Base-by-base conservation (phyloP, 2,329 filamentous ascomycete species). In the Talaromyces sp. region DNA sequence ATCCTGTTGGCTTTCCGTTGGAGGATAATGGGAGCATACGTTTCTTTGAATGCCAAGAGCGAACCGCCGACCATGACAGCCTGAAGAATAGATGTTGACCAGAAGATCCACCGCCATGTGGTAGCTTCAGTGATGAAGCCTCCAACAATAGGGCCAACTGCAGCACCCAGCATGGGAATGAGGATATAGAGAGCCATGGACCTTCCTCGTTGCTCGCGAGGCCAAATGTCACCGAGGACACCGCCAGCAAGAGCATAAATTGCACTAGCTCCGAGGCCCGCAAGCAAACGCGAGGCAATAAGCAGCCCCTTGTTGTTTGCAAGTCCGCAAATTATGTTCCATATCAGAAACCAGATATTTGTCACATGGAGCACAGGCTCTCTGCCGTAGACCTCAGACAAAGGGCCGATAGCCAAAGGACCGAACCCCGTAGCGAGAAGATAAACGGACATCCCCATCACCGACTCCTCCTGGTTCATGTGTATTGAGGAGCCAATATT, bases 161-260 rank as follows among this genome's bases (percentile, higher is more conserved):
- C 8, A 49, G 68, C 68, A 43, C 68, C 68, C 17, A 70, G 66
- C 17, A 70, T 54, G 1, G 69, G 70, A n/a, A 86, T 81, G 2
- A 86, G 75, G 32, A 77, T 80, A 71, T 86, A 86, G n/a, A 86
- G 76, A 1, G 80, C 80, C 55, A 87, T 81, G 2, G 84, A 83
- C 59, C 75, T 77, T 7, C 85, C 85, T 65, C 85, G 79, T 68
- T 87, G 75, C 64, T 86, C 84, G 1, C 84, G 75, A 11, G 72
- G 71, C 74, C 82, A 86, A 17, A 81, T 74, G 67, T 86, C 84
- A 49, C 78, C 77, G 4, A 79, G 64, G 3, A 79, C 73, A 32
- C 78, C 77, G 41, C 70, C 65, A 0, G 75, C 77, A 2, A 78
- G 79, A 0, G 78, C 75, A 4, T 80, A 66, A 69, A 86, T 85